Percentiles rank a stretch among this genome's conserved stretches.
These are phyloP conservation scores for Didymellaceae sp. DNA, from an alignment of 2,329 filamentous ascomycete species.

Conservation along the genomic window DNA sequence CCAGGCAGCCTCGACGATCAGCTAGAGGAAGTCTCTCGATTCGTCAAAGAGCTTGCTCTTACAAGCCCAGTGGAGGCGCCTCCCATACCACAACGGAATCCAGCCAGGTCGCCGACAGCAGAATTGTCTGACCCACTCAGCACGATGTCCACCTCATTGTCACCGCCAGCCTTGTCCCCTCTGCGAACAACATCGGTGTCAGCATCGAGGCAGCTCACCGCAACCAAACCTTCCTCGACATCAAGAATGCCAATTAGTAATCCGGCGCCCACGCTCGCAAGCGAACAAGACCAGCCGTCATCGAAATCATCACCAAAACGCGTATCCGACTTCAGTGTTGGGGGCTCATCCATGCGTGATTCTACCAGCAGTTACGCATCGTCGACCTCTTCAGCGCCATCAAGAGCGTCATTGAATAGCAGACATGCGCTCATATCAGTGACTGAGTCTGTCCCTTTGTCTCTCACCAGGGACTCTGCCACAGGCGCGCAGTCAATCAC, in stretches of 20 bases:
- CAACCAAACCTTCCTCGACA: not conserved
- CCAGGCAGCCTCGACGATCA: conserved; percentile 33
- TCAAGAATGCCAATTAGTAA: not conserved
- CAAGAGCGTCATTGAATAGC: conserved; percentile 18
- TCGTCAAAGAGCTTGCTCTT: conserved; percentile 35
- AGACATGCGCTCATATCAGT: conserved; percentile 21
- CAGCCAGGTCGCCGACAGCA: conserved; percentile 26
- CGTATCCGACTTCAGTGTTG: conserved; percentile 37
- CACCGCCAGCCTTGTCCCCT: conserved; percentile 1
- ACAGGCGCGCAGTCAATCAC: conserved; percentile 17
- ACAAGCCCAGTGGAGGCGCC: conserved; percentile 18
- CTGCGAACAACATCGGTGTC: not conserved
- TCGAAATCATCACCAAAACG: conserved; percentile 25
- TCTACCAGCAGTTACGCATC: conserved; percentile 80
- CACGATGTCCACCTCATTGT: not conserved
- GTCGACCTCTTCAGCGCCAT: conserved; percentile 66
- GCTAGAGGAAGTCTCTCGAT: conserved; percentile 40
- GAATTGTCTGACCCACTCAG: conserved; percentile 10
- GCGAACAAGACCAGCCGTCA: not conserved
- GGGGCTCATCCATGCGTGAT: conserved; percentile 87
- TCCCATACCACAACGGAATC: conserved; percentile 22
- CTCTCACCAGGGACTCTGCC: conserved; percentile 26
- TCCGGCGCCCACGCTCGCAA: not conserved
- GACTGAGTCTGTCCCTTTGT: conserved; percentile 19
- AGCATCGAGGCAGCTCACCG: not conserved